A percentile compares a stretch with the other conserved stretches of the same genome.
Conservation (phyloP, 2,329 filamentous ascomycete genomes). For the Elsinoe necatrix region DNA sequence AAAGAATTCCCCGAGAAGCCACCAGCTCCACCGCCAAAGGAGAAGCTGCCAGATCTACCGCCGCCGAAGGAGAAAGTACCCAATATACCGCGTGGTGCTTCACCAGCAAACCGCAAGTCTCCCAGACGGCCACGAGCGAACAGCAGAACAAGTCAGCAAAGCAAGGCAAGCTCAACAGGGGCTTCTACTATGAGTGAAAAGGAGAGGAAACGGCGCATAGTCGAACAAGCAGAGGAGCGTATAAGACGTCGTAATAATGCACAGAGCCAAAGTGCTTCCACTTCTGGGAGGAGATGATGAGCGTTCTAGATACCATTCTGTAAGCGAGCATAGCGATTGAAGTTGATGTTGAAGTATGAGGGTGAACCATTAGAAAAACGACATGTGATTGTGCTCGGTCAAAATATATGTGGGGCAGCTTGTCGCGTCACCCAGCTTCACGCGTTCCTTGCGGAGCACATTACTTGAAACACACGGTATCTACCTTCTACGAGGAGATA, state of each 20-base stretch:
- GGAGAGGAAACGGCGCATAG: constrained; percentile 26
- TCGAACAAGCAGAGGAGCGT: constrained; percentile 28
- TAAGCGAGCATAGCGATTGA: constrained; percentile 6
- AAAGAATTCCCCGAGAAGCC: neutral
- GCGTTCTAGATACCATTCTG: constrained; percentile 7
- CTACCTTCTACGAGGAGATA: neutral
- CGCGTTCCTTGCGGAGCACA: neutral
- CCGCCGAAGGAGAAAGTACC: constrained; percentile 20
- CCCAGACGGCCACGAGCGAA: constrained; percentile 7
- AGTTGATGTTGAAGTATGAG: neutral
- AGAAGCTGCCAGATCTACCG: constrained; percentile 19
- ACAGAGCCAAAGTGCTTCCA: constrained; percentile 13
- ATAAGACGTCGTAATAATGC: constrained; percentile 22
- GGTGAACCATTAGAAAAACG: neutral
- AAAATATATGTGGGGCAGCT: neutral
- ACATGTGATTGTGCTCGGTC: neutral
- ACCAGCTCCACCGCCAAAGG: constrained; percentile 17
- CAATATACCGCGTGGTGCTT: neutral
- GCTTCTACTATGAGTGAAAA: constrained; percentile 22
- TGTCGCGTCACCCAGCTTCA: neutral
- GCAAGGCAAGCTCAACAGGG: constrained; percentile 12
- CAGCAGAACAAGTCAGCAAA: constrained; percentile 1
- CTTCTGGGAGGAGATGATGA: constrained; percentile 8
- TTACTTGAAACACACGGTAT: neutral
- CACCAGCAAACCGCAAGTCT: neutral